Base-by-base conservation (phyloP, 177 flowering plant genomes). In the Vitis hybrid region DNA sequence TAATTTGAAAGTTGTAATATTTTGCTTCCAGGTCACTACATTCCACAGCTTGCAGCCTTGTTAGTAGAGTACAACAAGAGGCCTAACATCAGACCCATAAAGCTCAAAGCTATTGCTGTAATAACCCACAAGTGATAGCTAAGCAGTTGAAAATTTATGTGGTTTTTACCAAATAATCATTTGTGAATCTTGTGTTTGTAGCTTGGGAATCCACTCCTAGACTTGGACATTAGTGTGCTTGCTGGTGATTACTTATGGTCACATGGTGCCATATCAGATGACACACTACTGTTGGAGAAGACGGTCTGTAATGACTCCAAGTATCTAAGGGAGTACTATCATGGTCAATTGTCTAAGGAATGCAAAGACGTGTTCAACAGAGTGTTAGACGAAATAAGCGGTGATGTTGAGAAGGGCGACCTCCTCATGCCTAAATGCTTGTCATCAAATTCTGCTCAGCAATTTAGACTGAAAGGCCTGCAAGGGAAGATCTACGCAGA, bases 81-180 rank as follows among this genome's bases (percentile, higher is more conserved):
- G 19, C 72, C 75, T 1, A 71, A 71, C 35, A 62, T 62, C 52
- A 65, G 35, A 54, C 77, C 78, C 21, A 82, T 80, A 73, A 80
- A 82, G 30, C 80, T 82, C 63, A 82, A 74, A 69, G 78, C 78
- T 65, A 73, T 82, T 69, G 85, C 81, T 52, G 85, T 80, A 74
- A 75, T 2, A 24, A n/a, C 54, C 10, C 46, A 40, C 46, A 40
- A 40, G 46, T 40, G 6, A 40, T 40, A 40, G 46, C 46, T 40
- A 40, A 40, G 46, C 6, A 40, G 6, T 40, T 40, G 46, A 40
- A 27, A 40, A 40, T 40, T 40, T 40, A 40, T 40, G 1, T 7
- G 46, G 6, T 40, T 40, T 40, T 40, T 40, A 40, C 8, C 46
- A 40, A 40, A 6, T 40, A 40, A 40, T 40, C 8, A 7, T 40